Evolutionary conservation across 2,329 filamentous ascomycete species (phyloP).

Genomic region (Verticillium nubilum): DNA sequence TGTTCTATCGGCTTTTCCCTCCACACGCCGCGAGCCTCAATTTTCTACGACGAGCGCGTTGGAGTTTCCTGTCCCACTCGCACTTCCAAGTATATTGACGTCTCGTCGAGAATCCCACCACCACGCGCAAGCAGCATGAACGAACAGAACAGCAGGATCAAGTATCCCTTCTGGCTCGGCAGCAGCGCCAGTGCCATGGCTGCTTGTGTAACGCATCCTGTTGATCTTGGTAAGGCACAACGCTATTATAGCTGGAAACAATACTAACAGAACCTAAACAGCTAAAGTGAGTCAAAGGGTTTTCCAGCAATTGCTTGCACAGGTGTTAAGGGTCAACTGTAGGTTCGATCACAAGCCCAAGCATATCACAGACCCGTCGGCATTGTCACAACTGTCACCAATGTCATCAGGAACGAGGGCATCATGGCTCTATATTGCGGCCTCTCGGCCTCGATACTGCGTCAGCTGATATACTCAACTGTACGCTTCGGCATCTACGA

Average conservation of each 20-base stretch:
- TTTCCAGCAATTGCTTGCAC: too few relatives aligned
- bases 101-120: too few relatives aligned
- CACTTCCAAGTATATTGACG: too few relatives aligned
- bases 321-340: background rate
- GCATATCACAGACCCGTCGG: background rate
- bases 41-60: too few relatives aligned
- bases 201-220: slow-evolving; percentile 84
- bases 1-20: too few relatives aligned
- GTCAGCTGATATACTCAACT: background rate
- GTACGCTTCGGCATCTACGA: background rate
- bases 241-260: background rate
- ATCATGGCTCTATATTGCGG: background rate
- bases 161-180: slow-evolving; percentile 96
- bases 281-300: too few relatives aligned
- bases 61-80: too few relatives aligned
- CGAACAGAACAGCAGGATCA: too few relatives aligned
- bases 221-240: slow-evolving; percentile 71
- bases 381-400: background rate
- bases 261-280: too few relatives aligned
- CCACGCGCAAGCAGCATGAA: too few relatives aligned
- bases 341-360: background rate
- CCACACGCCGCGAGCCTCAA: too few relatives aligned
- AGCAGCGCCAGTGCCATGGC: slow-evolving; percentile 91
- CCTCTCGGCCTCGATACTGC: background rate
- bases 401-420: background rate